phyloP scores from a whole-genome alignment of 208 protist genomes.

The Acanthamoeba sp. region DNA sequence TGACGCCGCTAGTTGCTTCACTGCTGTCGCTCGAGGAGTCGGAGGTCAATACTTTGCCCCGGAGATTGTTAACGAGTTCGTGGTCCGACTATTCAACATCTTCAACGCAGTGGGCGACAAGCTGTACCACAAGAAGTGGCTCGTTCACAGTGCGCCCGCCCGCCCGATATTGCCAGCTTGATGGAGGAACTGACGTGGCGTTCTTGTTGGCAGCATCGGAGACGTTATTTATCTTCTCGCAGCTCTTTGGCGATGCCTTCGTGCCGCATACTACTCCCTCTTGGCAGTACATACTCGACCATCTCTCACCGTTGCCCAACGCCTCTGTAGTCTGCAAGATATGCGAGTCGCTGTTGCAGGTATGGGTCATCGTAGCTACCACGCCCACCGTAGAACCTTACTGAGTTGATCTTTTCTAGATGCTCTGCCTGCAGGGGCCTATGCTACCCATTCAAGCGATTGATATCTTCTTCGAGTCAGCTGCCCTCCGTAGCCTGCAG shows the following conservation, averaged over 20 bases:
- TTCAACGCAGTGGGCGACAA: slow-evolving; percentile 4
- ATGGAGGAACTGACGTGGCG: neutral
- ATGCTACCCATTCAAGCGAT: slow-evolving; percentile 14
- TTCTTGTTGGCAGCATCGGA: neutral
- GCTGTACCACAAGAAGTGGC: slow-evolving; percentile 60
- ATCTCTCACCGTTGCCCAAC: slow-evolving; percentile 13
- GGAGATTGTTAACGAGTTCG: slow-evolving; percentile 45
- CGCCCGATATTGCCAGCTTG: neutral
- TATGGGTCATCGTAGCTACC: neutral
- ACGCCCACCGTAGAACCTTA: too few relatives aligned
- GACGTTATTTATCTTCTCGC: slow-evolving; percentile 25
- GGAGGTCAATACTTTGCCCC: slow-evolving; percentile 36
- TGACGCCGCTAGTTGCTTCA: slow-evolving; percentile 3
- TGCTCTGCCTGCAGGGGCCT: slow-evolving; percentile 18
- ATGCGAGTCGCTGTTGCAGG: slow-evolving; percentile 46
- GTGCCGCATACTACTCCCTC: neutral
- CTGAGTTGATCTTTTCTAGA: neutral
- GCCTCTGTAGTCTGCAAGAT: slow-evolving; percentile 5
- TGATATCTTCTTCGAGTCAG: slow-evolving; percentile 13
- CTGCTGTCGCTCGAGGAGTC: slow-evolving; percentile 23
- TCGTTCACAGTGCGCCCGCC: neutral
- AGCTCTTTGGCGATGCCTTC: slow-evolving; percentile 47
- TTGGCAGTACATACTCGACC: slow-evolving; percentile 10
- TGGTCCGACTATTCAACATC: neutral
- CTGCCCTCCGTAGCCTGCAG: neutral